phyloP scores from a whole-genome alignment of 306 rosid species.

The Calophaca sinica region DNA sequence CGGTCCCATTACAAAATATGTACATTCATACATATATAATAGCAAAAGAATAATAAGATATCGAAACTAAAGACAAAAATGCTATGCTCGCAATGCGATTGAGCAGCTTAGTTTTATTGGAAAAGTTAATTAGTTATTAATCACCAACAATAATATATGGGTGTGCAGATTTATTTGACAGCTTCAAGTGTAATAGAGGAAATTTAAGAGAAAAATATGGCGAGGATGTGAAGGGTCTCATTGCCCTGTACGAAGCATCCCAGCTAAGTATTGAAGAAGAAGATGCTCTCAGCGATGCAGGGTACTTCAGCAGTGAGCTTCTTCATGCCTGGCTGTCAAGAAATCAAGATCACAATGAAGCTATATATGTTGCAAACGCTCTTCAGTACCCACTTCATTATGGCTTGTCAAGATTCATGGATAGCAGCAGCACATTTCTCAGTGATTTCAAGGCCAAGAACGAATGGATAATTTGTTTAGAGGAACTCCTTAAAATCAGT shows the following conservation, averaged over 20 bases:
- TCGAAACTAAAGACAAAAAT: too few species aligned
- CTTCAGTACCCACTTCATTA: slow-evolving; percentile 53
- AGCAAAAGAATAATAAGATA: too few species aligned
- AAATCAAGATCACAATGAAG: slow-evolving; percentile 29
- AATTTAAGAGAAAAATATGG: slow-evolving; percentile 13
- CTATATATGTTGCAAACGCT: slow-evolving; percentile 23
- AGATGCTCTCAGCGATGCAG: slow-evolving; percentile 43
- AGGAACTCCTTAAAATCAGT: slow-evolving; percentile 48
- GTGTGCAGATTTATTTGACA: slow-evolving; percentile 47
- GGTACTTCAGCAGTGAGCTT: slow-evolving; percentile 38
- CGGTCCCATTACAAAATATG: too few species aligned
- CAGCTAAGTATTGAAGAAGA: slow-evolving; percentile 53
- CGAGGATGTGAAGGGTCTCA: slow-evolving; percentile 48
- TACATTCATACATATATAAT: too few species aligned
- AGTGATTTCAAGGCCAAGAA: slow-evolving; percentile 13
- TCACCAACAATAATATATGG: background rate
- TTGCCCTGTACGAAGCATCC: slow-evolving; percentile 55
- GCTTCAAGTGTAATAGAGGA: slow-evolving; percentile 29
- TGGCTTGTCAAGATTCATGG: slow-evolving; percentile 51
- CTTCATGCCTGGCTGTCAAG: slow-evolving; percentile 45
- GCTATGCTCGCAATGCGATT: too few species aligned
- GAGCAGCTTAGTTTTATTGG: background rate
- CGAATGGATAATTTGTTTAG: slow-evolving; percentile 43
- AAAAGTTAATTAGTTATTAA: slow-evolving; percentile 38
- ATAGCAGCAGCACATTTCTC: slow-evolving; percentile 19